Base-by-base conservation (phyloP, 352 stramenopile genomes). In the Phytophthora colocasiae region DNA sequence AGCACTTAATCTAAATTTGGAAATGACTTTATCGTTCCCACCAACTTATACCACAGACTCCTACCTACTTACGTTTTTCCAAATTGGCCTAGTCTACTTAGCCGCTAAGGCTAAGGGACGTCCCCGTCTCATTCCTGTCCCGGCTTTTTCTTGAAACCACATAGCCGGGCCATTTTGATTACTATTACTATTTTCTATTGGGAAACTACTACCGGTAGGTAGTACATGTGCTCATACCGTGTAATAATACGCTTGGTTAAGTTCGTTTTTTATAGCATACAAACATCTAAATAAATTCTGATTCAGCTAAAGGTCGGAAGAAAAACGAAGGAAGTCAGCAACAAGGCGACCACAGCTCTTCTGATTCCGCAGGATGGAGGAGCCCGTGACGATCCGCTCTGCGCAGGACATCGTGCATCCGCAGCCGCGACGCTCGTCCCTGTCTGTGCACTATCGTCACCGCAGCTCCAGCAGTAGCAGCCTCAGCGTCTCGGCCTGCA, bases 401-500 rank as follows among this genome's bases (percentile, higher is more conserved):
- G 39, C 55, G 39, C 58, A 64, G 57, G 59, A 74, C 27, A 2
- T 52, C 17, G 24, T 56, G 34, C 32, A 27, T 11, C 17, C 53
- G 12, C 46, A 50, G 47, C 38, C 27, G 43, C 57, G 34, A 31
- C 61, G 66, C n/a, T 76, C 62, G 38, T 73, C 66, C 39, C 26
- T 66, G 40, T 71, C 57, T 3, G 54, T 69, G 14, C 71, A 29
- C 24, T 47, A 63, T 15, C 59, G 66, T 6, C 51, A 58, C 19
- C 61, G 61, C 39, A 75, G 60, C 56, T 75, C 70, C 26, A 75
- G 62, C 19, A 76, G 63, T 41, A 73, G 66, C 34, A 78, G 66
- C 40, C 71, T 78, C 58, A 78, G 71, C 50, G 71, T 78, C 29
- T 78, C 71, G 19, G 66, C 66, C 45, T 73, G 66, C 46, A 78